Percentiles rank a stretch among this genome's conserved stretches.
Evolutionary conservation across 345 rosid species (phyloP).

Genomic region (Populus nigra): DNA sequence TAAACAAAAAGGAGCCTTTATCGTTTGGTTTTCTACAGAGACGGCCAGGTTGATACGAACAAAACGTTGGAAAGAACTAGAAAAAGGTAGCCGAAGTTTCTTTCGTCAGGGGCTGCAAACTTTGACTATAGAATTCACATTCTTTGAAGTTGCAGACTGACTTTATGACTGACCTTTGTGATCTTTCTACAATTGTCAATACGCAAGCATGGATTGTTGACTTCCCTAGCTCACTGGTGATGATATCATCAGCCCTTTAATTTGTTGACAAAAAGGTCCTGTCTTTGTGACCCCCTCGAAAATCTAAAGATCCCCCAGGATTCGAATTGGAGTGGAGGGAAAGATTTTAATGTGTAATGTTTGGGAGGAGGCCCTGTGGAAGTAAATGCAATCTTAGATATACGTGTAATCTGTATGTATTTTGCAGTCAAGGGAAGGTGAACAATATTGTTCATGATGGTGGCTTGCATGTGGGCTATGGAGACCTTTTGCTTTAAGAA

Average conservation of each 20-base stretch:
- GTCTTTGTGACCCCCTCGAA: slow-evolving; percentile 7
- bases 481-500: neutral
- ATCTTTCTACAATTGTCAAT: slow-evolving; percentile 23
- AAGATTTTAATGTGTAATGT: neutral
- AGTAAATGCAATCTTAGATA: slow-evolving; percentile 11
- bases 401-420: neutral
- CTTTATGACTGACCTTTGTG: slow-evolving; percentile 6
- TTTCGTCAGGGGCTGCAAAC: slow-evolving; percentile 13
- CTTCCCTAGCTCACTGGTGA: neutral
- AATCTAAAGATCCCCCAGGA: neutral
- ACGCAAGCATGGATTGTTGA: slow-evolving; percentile 28
- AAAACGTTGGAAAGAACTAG: neutral
- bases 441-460: neutral
- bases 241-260: neutral
- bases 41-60: slow-evolving; percentile 1
- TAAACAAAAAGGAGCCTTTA: neutral
- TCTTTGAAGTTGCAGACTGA: neutral
- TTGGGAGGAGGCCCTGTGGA: neutral
- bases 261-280: neutral
- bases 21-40: neutral
- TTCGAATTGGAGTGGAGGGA: slow-evolving; percentile 11
- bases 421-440: neutral
- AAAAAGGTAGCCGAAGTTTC: slow-evolving; percentile 6
- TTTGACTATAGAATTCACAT: slow-evolving; percentile 12
- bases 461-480: slow-evolving; percentile 29